phyloP scores from a whole-genome alignment of 306 rosid genomes.

The Senna tora region DNA sequence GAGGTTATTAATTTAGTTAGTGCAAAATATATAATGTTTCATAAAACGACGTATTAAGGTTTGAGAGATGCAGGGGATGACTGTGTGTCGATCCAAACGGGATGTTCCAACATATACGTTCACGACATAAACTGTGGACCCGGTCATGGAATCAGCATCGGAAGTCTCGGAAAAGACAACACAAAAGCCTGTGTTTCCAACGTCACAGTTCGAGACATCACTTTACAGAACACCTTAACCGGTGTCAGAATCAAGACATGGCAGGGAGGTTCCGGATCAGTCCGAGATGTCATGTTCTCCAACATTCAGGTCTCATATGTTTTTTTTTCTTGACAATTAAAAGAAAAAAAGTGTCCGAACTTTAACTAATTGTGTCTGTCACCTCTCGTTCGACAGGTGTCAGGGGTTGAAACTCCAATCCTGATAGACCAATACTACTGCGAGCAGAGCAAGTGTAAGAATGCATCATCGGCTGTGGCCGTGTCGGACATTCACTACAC shows the following conservation, averaged over 20 bases:
- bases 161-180: conserved; percentile 66
- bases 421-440: conserved; percentile 85
- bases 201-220: conserved; percentile 69
- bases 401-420: conserved; percentile 66
- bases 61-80: too few relatives aligned
- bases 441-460: conserved; percentile 55
- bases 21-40: too few relatives aligned
- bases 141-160: conserved; percentile 75
- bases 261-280: conserved; percentile 96
- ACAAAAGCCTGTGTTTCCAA: conserved; percentile 82
- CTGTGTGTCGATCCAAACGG: conserved; percentile 74
- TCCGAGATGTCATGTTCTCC: conserved; percentile 65
- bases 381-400: too few relatives aligned
- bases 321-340: too few relatives aligned
- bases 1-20: too few relatives aligned
- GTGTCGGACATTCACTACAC: conserved; percentile 57
- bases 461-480: conserved; percentile 73
- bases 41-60: too few relatives aligned
- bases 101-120: conserved; percentile 64
- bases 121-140: conserved; percentile 78
- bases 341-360: too few relatives aligned
- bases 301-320: conserved; percentile 79
- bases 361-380: too few relatives aligned
- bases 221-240: conserved; percentile 56
- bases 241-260: conserved; percentile 91